Percentiles rank a stretch among this genome's conserved stretches.
phyloP scores from a whole-genome alignment of 2,329 filamentous ascomycete genomes.

The Pyrenophora teres region DNA sequence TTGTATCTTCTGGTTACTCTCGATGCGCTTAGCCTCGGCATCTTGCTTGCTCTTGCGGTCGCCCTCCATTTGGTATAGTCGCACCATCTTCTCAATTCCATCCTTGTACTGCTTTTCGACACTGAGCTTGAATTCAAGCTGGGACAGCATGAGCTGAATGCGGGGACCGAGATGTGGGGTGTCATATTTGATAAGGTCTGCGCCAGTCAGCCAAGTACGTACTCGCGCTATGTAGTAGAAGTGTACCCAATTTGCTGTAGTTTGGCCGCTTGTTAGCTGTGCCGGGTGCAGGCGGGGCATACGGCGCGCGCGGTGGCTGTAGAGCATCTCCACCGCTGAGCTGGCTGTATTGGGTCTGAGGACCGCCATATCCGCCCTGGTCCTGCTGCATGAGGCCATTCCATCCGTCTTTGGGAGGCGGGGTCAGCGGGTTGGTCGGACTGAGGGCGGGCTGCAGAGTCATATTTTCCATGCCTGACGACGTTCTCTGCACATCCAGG shows the following conservation, averaged over 20 bases:
- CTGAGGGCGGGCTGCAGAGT: conserved; percentile 59
- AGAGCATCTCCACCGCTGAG: conserved; percentile 70
- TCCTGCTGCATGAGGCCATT: conserved; percentile 59
- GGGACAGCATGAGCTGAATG: conserved; percentile 98
- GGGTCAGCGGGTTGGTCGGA: conserved; percentile 50
- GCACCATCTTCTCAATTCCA: conserved; percentile 99
- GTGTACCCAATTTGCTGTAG: conserved; percentile 91
- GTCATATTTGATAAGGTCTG: conserved; percentile 98
- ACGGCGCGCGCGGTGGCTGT: conserved; percentile 82
- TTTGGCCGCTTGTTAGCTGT: conserved; percentile 73
- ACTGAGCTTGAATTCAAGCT: conserved; percentile 97
- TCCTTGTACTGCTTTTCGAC: conserved; percentile 99
- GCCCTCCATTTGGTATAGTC: conserved; percentile 94
- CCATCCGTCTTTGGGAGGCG: conserved; percentile 74
- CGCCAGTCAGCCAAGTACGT: neutral
- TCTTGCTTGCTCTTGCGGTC: conserved; percentile 95
- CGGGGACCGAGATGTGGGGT: conserved; percentile 92
- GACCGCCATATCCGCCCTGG: conserved; percentile 66
- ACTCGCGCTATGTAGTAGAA: neutral
- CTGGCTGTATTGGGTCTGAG: conserved; percentile 57
- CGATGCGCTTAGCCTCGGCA: conserved; percentile 83
- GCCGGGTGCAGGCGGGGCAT: conserved; percentile 71
- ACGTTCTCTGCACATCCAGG: conserved; percentile 79
- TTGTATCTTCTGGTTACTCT: conserved; percentile 98
- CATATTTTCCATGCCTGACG: conserved; percentile 70